phyloP scores from a whole-genome alignment of 306 rosid species.

The Acacia confusa region DNA sequence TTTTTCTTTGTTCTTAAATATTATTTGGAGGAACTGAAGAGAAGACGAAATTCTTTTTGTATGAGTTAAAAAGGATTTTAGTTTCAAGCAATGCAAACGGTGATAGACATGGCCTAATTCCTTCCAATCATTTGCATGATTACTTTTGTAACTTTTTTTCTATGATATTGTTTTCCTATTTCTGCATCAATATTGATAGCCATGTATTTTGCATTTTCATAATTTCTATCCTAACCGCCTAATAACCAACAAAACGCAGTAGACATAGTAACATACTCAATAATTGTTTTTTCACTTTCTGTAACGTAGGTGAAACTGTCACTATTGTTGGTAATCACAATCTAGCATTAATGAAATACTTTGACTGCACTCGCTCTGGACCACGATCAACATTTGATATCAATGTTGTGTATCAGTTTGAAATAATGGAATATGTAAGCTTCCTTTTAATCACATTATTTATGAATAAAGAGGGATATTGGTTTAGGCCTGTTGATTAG shows the following conservation, averaged over 20 bases:
- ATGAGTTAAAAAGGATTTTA: neutral
- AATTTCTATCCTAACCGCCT: neutral
- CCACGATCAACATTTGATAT: slow-evolving; percentile 57
- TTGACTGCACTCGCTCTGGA: slow-evolving; percentile 65
- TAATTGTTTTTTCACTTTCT: neutral
- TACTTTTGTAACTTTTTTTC: neutral
- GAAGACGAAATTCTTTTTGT: no score
- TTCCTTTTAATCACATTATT: neutral
- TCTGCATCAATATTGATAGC: neutral
- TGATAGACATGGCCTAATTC: neutral
- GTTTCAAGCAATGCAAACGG: neutral
- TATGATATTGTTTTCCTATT: neutral
- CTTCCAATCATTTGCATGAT: neutral
- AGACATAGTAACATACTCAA: neutral
- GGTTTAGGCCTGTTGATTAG: slow-evolving; percentile 24
- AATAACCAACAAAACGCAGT: neutral
- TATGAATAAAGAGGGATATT: neutral
- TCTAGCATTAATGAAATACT: slow-evolving; percentile 59
- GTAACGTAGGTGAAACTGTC: slow-evolving; percentile 64
- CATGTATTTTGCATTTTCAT: neutral
- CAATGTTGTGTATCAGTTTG: slow-evolving; percentile 73
- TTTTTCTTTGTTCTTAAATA: neutral
- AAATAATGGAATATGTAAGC: slow-evolving; percentile 97
- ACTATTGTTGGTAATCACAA: slow-evolving; percentile 72
- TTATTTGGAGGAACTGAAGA: neutral